Conservation (phyloP, 2,329 filamentous ascomycete genomes). For the Colletotrichum agaves region DNA sequence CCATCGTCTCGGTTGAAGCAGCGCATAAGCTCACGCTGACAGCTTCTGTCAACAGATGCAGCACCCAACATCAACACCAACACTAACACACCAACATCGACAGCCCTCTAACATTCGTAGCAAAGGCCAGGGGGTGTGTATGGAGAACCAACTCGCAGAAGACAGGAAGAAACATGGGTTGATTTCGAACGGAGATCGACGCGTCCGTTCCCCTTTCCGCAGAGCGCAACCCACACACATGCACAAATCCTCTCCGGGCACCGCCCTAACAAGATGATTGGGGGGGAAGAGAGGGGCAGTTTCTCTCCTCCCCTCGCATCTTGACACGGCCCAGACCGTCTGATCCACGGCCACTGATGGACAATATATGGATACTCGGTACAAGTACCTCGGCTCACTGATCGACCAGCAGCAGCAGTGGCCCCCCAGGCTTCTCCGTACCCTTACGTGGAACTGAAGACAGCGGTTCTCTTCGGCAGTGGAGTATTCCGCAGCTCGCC, state of each 20-base stretch:
- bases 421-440: no score
- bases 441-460: neutral
- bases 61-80: neutral
- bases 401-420: neutral
- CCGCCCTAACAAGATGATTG: no score
- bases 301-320: slow-evolving; percentile 14
- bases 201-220: slow-evolving; percentile 1
- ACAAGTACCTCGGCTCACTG: no score
- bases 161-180: slow-evolving; percentile 3
- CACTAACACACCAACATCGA: no score
- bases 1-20: slow-evolving; percentile 1
- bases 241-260: neutral
- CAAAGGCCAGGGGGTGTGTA: neutral
- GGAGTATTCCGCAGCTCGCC: neutral
- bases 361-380: no score
- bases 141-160: neutral
- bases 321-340: no score
- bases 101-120: neutral
- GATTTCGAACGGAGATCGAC: slow-evolving; percentile 6
- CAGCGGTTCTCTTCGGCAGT: neutral
- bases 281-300: no score
- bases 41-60: neutral
- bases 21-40: neutral
- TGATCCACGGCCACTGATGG: no score
- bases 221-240: slow-evolving; percentile 7